Conservation (phyloP, 768 basidiomycete genomes). For the Gelatoporia subvermispora region DNA sequence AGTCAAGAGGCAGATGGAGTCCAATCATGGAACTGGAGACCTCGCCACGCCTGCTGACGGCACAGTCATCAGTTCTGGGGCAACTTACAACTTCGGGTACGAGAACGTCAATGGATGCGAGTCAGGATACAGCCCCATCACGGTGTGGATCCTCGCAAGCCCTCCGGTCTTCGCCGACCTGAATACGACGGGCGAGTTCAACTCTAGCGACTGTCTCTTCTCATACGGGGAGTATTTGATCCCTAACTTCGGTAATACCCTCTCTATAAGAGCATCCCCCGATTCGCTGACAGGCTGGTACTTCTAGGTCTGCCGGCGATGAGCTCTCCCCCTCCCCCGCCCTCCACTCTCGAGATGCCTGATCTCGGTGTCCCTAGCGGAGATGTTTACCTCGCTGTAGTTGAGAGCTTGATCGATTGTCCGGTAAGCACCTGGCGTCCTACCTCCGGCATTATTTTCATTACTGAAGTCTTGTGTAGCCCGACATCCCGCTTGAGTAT, state of each 20-base stretch:
- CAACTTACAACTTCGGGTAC: constrained; percentile 14
- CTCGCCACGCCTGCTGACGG: constrained; percentile 6
- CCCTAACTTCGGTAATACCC: constrained; percentile 14
- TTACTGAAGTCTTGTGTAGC: constrained; percentile 3
- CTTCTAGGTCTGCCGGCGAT: constrained; percentile 11
- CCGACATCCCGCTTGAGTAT: constrained; percentile 6
- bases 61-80: constrained; percentile 7
- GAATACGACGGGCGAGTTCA: constrained; percentile 7
- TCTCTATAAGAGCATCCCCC: background rate
- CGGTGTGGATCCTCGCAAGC: constrained; percentile 10
- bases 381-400: constrained; percentile 12
- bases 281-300: background rate
- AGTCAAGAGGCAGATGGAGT: too few species aligned
- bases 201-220: constrained; percentile 10
- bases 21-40: constrained; percentile 1
- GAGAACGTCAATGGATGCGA: constrained; percentile 12
- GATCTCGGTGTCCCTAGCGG: constrained; percentile 2
- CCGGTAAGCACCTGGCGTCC: constrained; percentile 7
- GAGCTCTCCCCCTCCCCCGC: constrained; percentile 8
- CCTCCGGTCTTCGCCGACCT: constrained; percentile 9
- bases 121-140: constrained; percentile 15
- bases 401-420: constrained; percentile 15
- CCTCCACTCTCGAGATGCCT: constrained; percentile 9
- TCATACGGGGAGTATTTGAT: constrained; percentile 16
- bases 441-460: background rate